Percentiles rank a stretch among this genome's conserved stretches.
Evolutionary conservation across 495 filamentous ascomycete species (phyloP).

Genomic region (Astrocystis sublimbata): DNA sequence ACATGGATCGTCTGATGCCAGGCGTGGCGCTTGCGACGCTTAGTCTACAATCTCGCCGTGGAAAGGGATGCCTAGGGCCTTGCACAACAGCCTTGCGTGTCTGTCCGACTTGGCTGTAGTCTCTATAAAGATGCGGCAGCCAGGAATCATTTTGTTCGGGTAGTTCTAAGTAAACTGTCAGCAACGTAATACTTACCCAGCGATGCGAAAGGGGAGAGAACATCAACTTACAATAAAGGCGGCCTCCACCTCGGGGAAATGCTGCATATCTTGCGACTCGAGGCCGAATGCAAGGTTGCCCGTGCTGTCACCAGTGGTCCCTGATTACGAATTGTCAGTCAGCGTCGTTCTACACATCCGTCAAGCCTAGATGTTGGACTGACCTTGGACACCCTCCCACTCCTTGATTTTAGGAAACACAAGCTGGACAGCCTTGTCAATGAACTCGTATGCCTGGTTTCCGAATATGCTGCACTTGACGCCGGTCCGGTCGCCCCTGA

Average conservation of each 20-base stretch:
- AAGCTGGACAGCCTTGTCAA: conserved; percentile 80
- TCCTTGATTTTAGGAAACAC: conserved; percentile 95
- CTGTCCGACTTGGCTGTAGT: conserved; percentile 86
- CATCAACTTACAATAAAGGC: conserved; percentile 80
- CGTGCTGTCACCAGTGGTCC: conserved; percentile 70
- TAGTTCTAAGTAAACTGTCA: conserved; percentile 56
- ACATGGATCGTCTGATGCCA: too few relatives aligned
- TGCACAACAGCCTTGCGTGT: conserved; percentile 84
- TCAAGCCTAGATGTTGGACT: conserved; percentile 25
- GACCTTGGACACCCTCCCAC: conserved; percentile 78
- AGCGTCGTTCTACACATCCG: not conserved
- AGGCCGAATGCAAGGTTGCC: conserved; percentile 88
- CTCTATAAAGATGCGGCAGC: conserved; percentile 82
- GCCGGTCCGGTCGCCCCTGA: conserved; percentile 60
- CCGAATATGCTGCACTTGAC: conserved; percentile 69
- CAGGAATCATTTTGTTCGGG: conserved; percentile 90
- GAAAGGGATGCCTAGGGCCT: conserved; percentile 81
- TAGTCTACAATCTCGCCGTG: conserved; percentile 62
- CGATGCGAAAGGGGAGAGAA: conserved; percentile 21
- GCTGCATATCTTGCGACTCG: conserved; percentile 63
- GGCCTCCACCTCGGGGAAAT: conserved; percentile 90
- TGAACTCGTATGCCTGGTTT: conserved; percentile 83
- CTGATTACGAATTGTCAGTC: conserved; percentile 27
- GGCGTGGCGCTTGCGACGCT: not conserved
- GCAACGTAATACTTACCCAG: not conserved